phyloP scores from a whole-genome alignment of 306 rosid species.

The Elaeagnus macrophylla region DNA sequence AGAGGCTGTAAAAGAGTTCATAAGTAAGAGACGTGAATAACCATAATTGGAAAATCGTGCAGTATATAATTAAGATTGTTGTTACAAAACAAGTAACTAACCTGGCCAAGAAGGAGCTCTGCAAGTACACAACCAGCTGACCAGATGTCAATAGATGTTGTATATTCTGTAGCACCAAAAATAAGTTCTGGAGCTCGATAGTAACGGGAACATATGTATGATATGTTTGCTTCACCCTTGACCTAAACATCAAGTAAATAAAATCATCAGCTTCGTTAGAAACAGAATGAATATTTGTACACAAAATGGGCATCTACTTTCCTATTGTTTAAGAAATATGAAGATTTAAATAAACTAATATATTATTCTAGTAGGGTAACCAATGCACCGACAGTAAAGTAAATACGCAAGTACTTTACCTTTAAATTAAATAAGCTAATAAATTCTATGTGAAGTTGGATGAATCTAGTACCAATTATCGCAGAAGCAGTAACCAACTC shows the following conservation, averaged over 20 bases:
- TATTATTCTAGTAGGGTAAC: too few relatives aligned
- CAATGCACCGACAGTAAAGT: too few relatives aligned
- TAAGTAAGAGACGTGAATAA: slow-evolving; percentile 20
- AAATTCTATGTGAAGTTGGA: too few relatives aligned
- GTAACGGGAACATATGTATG: slow-evolving; percentile 92
- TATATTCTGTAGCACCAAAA: slow-evolving; percentile 91
- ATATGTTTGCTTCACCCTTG: slow-evolving; percentile 78
- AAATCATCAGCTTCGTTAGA: neutral
- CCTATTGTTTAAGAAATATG: too few relatives aligned
- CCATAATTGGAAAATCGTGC: slow-evolving; percentile 1
- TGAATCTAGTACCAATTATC: too few relatives aligned
- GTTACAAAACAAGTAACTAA: slow-evolving; percentile 17
- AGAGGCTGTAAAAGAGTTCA: slow-evolving; percentile 58
- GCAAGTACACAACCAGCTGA: slow-evolving; percentile 99
- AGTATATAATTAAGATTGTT: slow-evolving; percentile 1
- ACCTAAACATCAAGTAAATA: slow-evolving; percentile 38
- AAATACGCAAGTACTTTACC: too few relatives aligned
- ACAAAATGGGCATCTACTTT: neutral
- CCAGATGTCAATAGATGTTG: slow-evolving; percentile 87
- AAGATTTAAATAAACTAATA: too few relatives aligned
- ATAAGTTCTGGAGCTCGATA: slow-evolving; percentile 98
- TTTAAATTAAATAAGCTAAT: too few relatives aligned
- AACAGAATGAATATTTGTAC: neutral
- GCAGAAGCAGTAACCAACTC: too few relatives aligned
- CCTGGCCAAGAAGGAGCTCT: slow-evolving; percentile 94